Percentiles rank a stretch among this genome's conserved stretches.
These are phyloP conservation scores for Entoloma clypeatum DNA, from an alignment of 1,284 basidiomycete species.

Conservation along the genomic window DNA sequence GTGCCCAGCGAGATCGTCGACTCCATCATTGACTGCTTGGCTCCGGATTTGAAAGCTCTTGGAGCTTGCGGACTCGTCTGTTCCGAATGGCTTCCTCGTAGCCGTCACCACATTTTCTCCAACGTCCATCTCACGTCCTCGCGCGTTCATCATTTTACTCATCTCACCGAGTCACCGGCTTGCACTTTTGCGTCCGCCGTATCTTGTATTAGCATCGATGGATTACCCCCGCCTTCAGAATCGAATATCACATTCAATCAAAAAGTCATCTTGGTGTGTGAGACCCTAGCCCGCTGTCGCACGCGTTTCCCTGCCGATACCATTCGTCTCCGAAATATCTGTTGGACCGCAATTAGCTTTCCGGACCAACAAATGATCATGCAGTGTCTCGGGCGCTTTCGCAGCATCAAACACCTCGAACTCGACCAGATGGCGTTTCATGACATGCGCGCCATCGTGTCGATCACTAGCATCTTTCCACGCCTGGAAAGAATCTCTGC, in stretches of 20 bases:
- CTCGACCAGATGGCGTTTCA: conserved; percentile 25
- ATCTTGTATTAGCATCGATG: conserved; percentile 25
- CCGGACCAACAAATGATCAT: conserved; percentile 17
- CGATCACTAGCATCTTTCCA: conserved; percentile 20
- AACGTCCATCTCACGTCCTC: conserved; percentile 27
- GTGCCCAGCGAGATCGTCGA: conserved; percentile 28
- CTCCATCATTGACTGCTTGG: conserved; percentile 27
- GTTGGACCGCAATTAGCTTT: conserved; percentile 25
- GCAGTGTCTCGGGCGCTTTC: conserved; percentile 17
- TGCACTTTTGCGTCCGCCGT: conserved; percentile 25
- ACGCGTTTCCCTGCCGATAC: conserved; percentile 19
- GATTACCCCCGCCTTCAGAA: neutral
- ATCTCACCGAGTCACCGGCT: conserved; percentile 16
- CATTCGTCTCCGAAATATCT: conserved; percentile 23
- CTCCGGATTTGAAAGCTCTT: conserved; percentile 19
- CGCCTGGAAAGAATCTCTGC: conserved; percentile 21
- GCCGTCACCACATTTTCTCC: conserved; percentile 23
- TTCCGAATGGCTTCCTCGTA: conserved; percentile 23
- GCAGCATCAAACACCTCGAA: conserved; percentile 20
- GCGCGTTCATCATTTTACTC: conserved; percentile 16
- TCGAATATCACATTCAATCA: neutral
- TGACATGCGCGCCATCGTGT: conserved; percentile 25
- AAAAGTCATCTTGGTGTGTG: conserved; percentile 13
- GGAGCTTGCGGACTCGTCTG: conserved; percentile 25
- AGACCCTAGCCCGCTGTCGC: conserved; percentile 17